Evolutionary conservation across 2,329 filamentous ascomycete species (phyloP).

Genomic region (Incumbomyces lentus): DNA sequence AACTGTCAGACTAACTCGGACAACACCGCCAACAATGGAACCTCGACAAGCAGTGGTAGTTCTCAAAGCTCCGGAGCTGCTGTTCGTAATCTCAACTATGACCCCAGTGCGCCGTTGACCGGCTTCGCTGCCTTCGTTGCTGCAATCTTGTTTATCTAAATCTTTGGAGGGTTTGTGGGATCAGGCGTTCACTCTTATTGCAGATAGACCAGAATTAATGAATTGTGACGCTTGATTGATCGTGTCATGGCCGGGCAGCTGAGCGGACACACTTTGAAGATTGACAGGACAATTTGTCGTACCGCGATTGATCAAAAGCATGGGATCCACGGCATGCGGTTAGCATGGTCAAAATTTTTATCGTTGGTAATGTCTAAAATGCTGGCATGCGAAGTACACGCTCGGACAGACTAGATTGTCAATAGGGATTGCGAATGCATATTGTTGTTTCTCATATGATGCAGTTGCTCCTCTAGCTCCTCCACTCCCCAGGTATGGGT

Average conservation of each 20-base stretch:
- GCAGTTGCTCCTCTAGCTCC: no score
- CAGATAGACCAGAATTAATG: slow-evolving; percentile 6
- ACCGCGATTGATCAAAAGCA: slow-evolving; percentile 1
- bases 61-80: slow-evolving; percentile 10
- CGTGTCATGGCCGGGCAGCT: slow-evolving; percentile 1
- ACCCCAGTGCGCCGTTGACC: slow-evolving; percentile 14
- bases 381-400: slow-evolving; percentile 1
- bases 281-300: not conserved
- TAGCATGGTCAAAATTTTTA: slow-evolving; percentile 2
- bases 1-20: slow-evolving; percentile 31
- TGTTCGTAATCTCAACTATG: slow-evolving; percentile 8
- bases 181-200: slow-evolving; percentile 9
- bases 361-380: slow-evolving; percentile 1
- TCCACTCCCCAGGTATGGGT: no score
- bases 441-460: not conserved
- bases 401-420: slow-evolving; percentile 6
- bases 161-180: slow-evolving; percentile 9
- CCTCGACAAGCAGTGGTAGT: slow-evolving; percentile 10
- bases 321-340: not conserved
- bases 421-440: slow-evolving; percentile 9
- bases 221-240: slow-evolving; percentile 1
- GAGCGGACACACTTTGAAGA: not conserved
- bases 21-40: slow-evolving; percentile 24
- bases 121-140: slow-evolving; percentile 17
- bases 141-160: slow-evolving; percentile 20